Percentiles rank a stretch among this genome's conserved stretches.
phyloP scores from a whole-genome alignment of 2,329 filamentous ascomycete genomes.

The Lachnellula arida region DNA sequence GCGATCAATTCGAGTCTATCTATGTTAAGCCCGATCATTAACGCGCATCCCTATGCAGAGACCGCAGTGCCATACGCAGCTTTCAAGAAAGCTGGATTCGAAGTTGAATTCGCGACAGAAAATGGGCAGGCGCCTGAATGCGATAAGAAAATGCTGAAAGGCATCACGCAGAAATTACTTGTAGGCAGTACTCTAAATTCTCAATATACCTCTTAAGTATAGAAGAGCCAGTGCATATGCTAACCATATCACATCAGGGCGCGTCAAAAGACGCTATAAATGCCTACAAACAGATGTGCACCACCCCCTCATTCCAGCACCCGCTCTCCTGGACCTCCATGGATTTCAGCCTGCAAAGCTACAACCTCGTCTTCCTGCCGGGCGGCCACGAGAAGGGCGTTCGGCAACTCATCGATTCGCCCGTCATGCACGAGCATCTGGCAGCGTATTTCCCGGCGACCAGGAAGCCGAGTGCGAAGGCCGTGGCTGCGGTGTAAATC shows the following conservation, averaged over 20 bases:
- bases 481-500: conserved; percentile 45
- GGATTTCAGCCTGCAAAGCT: conserved; percentile 41
- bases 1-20: conserved; percentile 34
- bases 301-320: conserved; percentile 38
- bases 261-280: conserved; percentile 39
- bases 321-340: conserved; percentile 43
- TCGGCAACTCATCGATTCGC: conserved; percentile 46
- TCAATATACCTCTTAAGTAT: too few species aligned
- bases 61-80: conserved; percentile 45
- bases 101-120: conserved; percentile 47
- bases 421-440: conserved; percentile 40
- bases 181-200: conserved; percentile 31
- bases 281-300: conserved; percentile 41
- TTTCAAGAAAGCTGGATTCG: conserved; percentile 45
- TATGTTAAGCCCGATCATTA: not conserved
- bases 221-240: too few species aligned
- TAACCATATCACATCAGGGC: conserved; percentile 36
- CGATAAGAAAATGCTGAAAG: conserved; percentile 46
- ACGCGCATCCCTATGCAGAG: conserved; percentile 33
- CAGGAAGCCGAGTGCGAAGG: conserved; percentile 40
- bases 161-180: conserved; percentile 45
- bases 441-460: conserved; percentile 45
- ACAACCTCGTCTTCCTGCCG: conserved; percentile 46
- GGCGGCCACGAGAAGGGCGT: conserved; percentile 51
- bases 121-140: conserved; percentile 43